Conservation (phyloP, 495 filamentous ascomycete genomes). For the Recurvomyces mirabilis region DNA sequence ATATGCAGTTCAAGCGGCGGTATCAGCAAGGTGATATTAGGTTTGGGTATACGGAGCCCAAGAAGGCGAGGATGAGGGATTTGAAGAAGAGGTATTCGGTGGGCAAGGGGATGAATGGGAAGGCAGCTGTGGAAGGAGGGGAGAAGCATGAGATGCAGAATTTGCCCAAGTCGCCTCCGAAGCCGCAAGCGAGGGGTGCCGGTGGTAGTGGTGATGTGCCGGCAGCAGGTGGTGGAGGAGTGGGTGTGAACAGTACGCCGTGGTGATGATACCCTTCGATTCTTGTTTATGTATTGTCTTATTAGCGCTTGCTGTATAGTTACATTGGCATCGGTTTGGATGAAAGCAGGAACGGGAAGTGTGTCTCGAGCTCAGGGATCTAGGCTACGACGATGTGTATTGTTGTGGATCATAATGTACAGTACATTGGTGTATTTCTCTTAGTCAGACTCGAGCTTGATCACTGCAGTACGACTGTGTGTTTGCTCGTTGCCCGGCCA, state of each 20-base stretch:
- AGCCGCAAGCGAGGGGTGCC: not conserved
- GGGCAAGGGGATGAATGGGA: not conserved
- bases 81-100: slow-evolving; percentile 15
- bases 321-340: too few species aligned
- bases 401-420: too few species aligned
- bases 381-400: too few species aligned
- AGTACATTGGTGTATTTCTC: too few species aligned
- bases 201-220: too few species aligned
- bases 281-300: not conserved
- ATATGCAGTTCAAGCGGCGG: slow-evolving; percentile 70
- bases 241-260: slow-evolving; percentile 8
- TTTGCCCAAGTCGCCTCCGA: slow-evolving; percentile 1
- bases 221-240: slow-evolving; percentile 1
- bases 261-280: not conserved
- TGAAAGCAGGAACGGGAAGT: too few species aligned
- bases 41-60: slow-evolving; percentile 41
- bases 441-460: too few species aligned
- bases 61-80: slow-evolving; percentile 42
- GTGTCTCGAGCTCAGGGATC: too few species aligned
- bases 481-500: too few species aligned
- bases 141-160: slow-evolving; percentile 13
- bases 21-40: slow-evolving; percentile 79
- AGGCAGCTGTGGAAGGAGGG: not conserved
- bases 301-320: too few species aligned
- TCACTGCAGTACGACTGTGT: too few species aligned